Base-by-base conservation (phyloP, 441 rosid genomes). In the Iberis amara region DNA sequence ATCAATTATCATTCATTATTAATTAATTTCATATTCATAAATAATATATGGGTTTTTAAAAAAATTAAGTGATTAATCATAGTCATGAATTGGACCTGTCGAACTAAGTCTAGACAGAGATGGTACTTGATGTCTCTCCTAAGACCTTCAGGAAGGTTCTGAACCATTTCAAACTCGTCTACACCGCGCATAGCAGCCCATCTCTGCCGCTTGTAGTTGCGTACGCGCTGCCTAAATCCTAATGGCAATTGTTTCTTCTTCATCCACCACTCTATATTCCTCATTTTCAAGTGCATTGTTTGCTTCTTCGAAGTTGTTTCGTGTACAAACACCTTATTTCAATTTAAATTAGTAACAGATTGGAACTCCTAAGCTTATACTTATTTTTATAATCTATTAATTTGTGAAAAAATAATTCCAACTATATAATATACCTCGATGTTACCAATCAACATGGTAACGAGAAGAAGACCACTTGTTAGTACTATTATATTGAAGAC, bases 101-200 rank as follows among this genome's bases (percentile, higher is more conserved):
- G 76, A 37, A 90, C 96, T 48, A 90, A 70, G 63, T 87, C 98
- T 49, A 87, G 59, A 66, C 98, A 90, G 4, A 90, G 89, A 61
- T 90, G 92, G 69, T 90, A 87, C 62, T 90, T 90, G 74, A 90
- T 90, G 69, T 90, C 98, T 68, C 98, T 78, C 57, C 98, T 64
- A 4, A 90, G 80, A 39, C 96, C 98, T 70, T 90, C 96, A 1
- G 96, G 92, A 36, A 86, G 82, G 64, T 90, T 85, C 8, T 82
- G 62, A 42, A 85, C 81, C 95, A 90, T 87, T 72, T 87, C 82
- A 48, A 76, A 78, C 56, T 90, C 96, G 49, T 90, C 83, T 6
- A 90, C 95, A 0, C 98, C 98, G 0, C 98, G 88, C 96, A 83
- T 85, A 0, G 98, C 98, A 0, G 98, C 98, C 98, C 98, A 90